These are phyloP conservation scores for Yamadazyma philogaea DNA, from an alignment of 805 yeast species.

Conservation along the genomic window DNA sequence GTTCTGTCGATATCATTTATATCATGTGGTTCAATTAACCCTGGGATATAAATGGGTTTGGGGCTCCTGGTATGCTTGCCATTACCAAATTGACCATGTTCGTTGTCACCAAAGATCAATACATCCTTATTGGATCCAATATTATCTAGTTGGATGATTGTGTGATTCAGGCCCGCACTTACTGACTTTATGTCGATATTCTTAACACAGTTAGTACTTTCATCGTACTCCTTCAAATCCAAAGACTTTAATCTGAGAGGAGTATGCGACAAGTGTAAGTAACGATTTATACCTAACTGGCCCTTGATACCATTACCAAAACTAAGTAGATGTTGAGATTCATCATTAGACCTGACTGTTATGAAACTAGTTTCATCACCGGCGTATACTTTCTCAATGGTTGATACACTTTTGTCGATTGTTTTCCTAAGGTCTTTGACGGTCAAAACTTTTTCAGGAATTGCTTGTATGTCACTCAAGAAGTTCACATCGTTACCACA, in stretches of 20 bases:
- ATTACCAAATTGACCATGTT: conserved; percentile 78
- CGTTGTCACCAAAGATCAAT: conserved; percentile 81
- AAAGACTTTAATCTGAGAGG: conserved; percentile 60
- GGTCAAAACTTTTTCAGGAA: conserved; percentile 48
- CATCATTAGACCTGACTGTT: conserved; percentile 21
- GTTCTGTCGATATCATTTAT: conserved; percentile 14
- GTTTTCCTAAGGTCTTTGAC: conserved; percentile 14
- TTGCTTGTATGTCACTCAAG: conserved; percentile 64
- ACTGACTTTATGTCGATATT: conserved; percentile 50
- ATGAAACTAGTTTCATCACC: conserved; percentile 56
- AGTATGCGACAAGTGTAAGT: conserved; percentile 64
- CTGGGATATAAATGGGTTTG: conserved; percentile 53
- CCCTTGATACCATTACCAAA: conserved; percentile 88
- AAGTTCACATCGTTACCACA: conserved; percentile 67
- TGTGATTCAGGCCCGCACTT: conserved; percentile 65
- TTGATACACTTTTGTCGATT: conserved; percentile 20
- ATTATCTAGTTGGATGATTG: conserved; percentile 55
- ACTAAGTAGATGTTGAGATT: conserved; percentile 41
- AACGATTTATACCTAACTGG: conserved; percentile 78
- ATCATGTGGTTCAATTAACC: conserved; percentile 54
- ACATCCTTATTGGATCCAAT: conserved; percentile 49
- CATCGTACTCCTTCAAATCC: conserved; percentile 55
- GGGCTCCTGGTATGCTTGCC: conserved; percentile 65
- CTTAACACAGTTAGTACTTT: conserved; percentile 35
- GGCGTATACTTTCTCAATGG: conserved; percentile 43